Evolutionary conservation across 345 rosid species (phyloP).

Genomic region (Eucalyptus cloeziana): DNA sequence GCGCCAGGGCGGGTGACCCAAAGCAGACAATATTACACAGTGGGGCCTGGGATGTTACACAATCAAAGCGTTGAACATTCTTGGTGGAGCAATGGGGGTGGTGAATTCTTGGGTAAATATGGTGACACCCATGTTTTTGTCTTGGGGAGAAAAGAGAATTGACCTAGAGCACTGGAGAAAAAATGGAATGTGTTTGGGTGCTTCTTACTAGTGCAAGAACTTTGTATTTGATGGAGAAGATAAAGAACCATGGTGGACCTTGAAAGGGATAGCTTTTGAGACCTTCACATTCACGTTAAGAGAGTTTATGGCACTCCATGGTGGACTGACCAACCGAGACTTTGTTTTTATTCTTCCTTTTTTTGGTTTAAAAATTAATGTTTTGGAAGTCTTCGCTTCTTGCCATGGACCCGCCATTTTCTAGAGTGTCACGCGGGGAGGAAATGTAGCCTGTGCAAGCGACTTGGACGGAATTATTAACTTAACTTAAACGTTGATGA

Average conservation of each 20-base stretch:
- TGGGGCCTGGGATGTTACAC: no score
- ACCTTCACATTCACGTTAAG: background rate
- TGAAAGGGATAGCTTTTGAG: background rate
- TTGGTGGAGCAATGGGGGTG: background rate
- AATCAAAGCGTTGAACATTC: background rate
- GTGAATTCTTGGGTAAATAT: background rate
- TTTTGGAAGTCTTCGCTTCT: background rate
- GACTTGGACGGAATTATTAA: background rate
- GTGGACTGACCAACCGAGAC: background rate
- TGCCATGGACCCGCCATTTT: background rate
- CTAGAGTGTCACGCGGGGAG: background rate
- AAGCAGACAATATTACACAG: no score
- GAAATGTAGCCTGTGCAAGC: background rate
- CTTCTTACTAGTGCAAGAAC: background rate
- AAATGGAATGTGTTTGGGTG: background rate
- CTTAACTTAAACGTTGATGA: background rate
- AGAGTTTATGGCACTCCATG: background rate
- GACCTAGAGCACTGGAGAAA: background rate
- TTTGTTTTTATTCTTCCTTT: background rate
- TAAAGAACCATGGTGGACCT: background rate
- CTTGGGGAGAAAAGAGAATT: background rate
- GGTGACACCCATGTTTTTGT: background rate
- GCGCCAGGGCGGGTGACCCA: no score
- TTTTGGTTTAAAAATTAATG: background rate
- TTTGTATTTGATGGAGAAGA: background rate